These are phyloP conservation scores for Ustilago tritici DNA, from an alignment of 1,284 basidiomycete genomes.

Conservation along the genomic window DNA sequence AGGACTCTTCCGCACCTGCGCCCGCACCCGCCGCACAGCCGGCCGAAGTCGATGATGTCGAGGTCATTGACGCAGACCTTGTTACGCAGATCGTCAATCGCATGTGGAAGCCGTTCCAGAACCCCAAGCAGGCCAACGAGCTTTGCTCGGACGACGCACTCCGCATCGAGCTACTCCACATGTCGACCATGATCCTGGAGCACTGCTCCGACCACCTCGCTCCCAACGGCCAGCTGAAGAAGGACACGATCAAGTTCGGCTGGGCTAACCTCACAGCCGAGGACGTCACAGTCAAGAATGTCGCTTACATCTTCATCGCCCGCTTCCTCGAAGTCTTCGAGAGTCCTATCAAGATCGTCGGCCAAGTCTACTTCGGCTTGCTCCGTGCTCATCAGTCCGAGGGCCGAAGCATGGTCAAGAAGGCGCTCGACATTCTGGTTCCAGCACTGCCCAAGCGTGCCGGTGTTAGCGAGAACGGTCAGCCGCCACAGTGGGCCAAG, in stretches of 20 bases:
- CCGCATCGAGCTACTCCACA: slow-evolving; percentile 88
- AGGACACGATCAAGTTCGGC: slow-evolving; percentile 94
- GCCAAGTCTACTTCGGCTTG: slow-evolving; percentile 94
- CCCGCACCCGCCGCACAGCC: slow-evolving; percentile 68
- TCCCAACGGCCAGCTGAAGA: slow-evolving; percentile 81
- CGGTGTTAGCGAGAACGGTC: slow-evolving; percentile 69
- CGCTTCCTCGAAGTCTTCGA: slow-evolving; percentile 92
- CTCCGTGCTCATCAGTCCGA: slow-evolving; percentile 84
- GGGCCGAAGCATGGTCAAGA: slow-evolving; percentile 80
- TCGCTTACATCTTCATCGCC: slow-evolving; percentile 91
- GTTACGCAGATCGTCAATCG: slow-evolving; percentile 78
- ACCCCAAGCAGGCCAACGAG: slow-evolving; percentile 67
- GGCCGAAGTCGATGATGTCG: slow-evolving; percentile 18
- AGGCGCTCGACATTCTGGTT: slow-evolving; percentile 91
- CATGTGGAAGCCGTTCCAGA: slow-evolving; percentile 84
- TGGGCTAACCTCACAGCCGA: slow-evolving; percentile 88
- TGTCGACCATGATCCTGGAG: slow-evolving; percentile 90
- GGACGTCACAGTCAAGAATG: slow-evolving; percentile 92
- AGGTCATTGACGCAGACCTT: slow-evolving; percentile 77
- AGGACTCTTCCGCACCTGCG: slow-evolving; percentile 60
- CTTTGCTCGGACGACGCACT: slow-evolving; percentile 81
- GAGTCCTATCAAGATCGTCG: slow-evolving; percentile 90
- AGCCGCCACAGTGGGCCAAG: slow-evolving; percentile 87
- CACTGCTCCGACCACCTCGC: slow-evolving; percentile 77
- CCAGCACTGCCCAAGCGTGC: slow-evolving; percentile 79